Percentiles rank a stretch among this genome's conserved stretches.
Conservation (phyloP, 495 filamentous ascomycete genomes). For the Neurospora terricola region DNA sequence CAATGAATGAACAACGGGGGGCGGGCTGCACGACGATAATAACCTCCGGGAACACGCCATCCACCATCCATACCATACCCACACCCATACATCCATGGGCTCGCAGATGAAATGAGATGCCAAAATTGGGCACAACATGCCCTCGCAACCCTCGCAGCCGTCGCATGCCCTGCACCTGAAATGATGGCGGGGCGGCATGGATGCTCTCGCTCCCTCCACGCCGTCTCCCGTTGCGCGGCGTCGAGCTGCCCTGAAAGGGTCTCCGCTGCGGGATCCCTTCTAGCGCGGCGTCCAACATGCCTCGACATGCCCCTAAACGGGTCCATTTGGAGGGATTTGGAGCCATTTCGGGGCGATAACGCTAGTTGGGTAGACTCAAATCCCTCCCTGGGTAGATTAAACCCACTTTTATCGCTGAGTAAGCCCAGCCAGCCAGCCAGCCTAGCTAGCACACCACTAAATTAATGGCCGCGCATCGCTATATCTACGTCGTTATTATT, state of each 20-base stretch:
- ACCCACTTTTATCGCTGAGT: too few relatives aligned
- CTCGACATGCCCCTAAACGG: background rate
- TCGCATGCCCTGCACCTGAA: constrained; percentile 2
- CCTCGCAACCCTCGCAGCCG: background rate
- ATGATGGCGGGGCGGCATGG: constrained; percentile 1
- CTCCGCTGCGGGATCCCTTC: background rate
- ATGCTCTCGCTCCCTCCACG: background rate
- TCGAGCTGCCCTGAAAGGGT: constrained; percentile 4
- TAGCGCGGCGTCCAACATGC: background rate
- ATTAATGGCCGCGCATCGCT: too few relatives aligned
- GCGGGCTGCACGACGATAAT: constrained; percentile 1
- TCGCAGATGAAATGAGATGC: background rate
- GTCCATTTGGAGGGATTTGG: background rate
- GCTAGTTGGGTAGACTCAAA: too few relatives aligned
- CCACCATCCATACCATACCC: background rate
- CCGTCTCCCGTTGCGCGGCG: background rate
- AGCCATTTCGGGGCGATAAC: too few relatives aligned
- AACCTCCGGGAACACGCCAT: background rate
- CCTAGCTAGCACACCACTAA: too few relatives aligned
- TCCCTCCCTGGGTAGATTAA: too few relatives aligned
- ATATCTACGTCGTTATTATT: too few relatives aligned
- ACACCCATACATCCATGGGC: background rate
- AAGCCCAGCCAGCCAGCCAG: too few relatives aligned
- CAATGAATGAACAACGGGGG: background rate
- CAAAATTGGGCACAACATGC: background rate